Base-by-base conservation (phyloP, 192 early-diverging fungal species). In the Coemansia asiatica region DNA sequence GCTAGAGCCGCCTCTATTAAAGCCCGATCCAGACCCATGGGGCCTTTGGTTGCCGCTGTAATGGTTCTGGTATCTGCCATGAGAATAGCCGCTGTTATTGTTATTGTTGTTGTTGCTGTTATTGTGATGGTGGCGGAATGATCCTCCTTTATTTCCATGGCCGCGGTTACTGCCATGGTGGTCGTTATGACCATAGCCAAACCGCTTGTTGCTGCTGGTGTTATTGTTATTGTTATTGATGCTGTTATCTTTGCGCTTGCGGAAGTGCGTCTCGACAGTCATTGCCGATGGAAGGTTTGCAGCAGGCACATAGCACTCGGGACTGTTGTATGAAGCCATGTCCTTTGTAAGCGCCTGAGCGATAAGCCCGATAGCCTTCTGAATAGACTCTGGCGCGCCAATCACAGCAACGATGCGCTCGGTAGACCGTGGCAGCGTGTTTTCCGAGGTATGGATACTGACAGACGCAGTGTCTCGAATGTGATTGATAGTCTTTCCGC, bases 201-300 rank as follows among this genome's bases (percentile, higher is more conserved):
- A 19, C 28, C 64, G 64, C 29, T 63, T 63, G 62, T 65, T 72
- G 18, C 21, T 22, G 33, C n/a, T n/a, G n/a, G n/a, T n/a, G n/a
- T n/a, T n/a, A n/a, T n/a, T n/a, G n/a, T n/a, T n/a, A n/a, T n/a
- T n/a, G n/a, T n/a, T n/a, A n/a, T n/a, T n/a, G n/a, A n/a, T n/a
- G n/a, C n/a, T n/a, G n/a, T n/a, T n/a, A n/a, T 73, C 71, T 59
- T 69, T 73, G 61, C 75, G 70, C 62, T 74, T 76, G 57, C 79
- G 75, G 29, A 23, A 49, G 50, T 76, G 60, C 0, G 71, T 82
- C 35, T 82, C 75, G 1, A 82, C 71, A 18, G 75, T 76, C 79
- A 82, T 82, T 4, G 79, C 79, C 6, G 79, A 82, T 10, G 74
- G 74, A 18, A 82, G 67, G 46, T 68, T 73, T 4, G 71, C 79